These are phyloP conservation scores for Micractinium sp. DNA, from an alignment of 139 green algal species.

Conservation along the genomic window DNA sequence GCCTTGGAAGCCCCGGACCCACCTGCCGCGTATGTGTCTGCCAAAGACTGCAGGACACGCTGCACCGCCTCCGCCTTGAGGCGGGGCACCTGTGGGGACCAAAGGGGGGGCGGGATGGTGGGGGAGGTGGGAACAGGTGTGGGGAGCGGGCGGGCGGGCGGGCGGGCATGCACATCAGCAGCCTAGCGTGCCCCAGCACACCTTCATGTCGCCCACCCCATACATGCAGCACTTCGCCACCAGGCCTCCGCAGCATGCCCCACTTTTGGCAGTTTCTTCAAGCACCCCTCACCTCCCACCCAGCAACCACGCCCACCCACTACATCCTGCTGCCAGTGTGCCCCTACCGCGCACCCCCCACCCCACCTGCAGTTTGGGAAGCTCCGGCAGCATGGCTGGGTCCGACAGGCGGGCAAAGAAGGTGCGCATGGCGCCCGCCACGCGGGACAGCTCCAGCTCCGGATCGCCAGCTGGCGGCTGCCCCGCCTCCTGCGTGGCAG, in stretches of 20 bases:
- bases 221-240: too few species aligned
- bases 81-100: too few species aligned
- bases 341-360: background rate
- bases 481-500: background rate
- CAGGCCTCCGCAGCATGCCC: background rate
- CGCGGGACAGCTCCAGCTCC: slow-evolving; percentile 52
- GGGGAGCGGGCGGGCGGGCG: too few species aligned
- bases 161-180: too few species aligned
- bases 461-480: slow-evolving; percentile 56
- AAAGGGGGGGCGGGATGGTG: too few species aligned
- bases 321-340: background rate
- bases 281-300: too few species aligned
- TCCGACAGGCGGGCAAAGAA: slow-evolving; percentile 79
- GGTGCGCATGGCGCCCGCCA: slow-evolving; percentile 67
- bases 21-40: slow-evolving; percentile 66
- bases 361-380: slow-evolving; percentile 67
- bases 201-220: too few species aligned
- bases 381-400: slow-evolving; percentile 79
- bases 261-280: background rate
- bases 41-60: slow-evolving; percentile 60
- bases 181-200: too few species aligned
- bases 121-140: too few species aligned
- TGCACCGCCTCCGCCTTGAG: slow-evolving; percentile 53
- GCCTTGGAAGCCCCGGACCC: background rate
- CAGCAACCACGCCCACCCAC: too few species aligned